Evolutionary conservation across 805 yeast species (phyloP).

Genomic region (Candida ortonii): DNA sequence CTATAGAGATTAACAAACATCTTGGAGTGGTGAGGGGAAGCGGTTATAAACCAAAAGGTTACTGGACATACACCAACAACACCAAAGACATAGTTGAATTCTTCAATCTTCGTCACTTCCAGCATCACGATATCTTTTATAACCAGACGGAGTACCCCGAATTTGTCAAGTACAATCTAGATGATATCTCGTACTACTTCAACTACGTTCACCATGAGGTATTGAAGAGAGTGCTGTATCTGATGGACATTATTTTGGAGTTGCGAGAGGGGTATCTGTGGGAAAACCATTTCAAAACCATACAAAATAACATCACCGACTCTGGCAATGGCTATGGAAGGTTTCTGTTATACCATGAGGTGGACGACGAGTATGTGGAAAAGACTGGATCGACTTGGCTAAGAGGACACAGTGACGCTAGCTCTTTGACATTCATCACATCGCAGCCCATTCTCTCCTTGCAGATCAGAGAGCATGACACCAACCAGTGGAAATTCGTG

Average conservation of each 20-base stretch:
- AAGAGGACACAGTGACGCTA: conserved; percentile 47
- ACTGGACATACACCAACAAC: conserved; percentile 46
- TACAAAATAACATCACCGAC: conserved; percentile 29
- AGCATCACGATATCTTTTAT: conserved; percentile 34
- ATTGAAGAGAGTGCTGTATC: conserved; percentile 34
- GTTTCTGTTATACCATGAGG: conserved; percentile 37
- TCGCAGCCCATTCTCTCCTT: conserved; percentile 41
- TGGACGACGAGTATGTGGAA: conserved; percentile 28
- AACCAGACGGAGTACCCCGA: conserved; percentile 38
- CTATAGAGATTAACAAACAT: conserved; percentile 28
- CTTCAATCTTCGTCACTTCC: conserved; percentile 41
- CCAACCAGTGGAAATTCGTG: conserved; percentile 40
- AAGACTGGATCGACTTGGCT: conserved; percentile 41
- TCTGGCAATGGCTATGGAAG: conserved; percentile 42
- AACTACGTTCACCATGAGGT: conserved; percentile 37
- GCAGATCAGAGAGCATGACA: conserved; percentile 38
- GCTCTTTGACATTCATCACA: conserved; percentile 39
- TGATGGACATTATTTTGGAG: conserved; percentile 45
- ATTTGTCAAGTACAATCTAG: conserved; percentile 36
- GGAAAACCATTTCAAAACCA: conserved; percentile 35
- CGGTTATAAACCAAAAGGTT: conserved; percentile 48
- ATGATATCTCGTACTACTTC: conserved; percentile 40
- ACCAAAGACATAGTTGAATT: conserved; percentile 43
- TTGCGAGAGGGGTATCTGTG: conserved; percentile 46
- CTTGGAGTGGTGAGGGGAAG: conserved; percentile 46